Conservation (phyloP, 108 stramenopile species). For the Bacterosira constricta region DNA sequence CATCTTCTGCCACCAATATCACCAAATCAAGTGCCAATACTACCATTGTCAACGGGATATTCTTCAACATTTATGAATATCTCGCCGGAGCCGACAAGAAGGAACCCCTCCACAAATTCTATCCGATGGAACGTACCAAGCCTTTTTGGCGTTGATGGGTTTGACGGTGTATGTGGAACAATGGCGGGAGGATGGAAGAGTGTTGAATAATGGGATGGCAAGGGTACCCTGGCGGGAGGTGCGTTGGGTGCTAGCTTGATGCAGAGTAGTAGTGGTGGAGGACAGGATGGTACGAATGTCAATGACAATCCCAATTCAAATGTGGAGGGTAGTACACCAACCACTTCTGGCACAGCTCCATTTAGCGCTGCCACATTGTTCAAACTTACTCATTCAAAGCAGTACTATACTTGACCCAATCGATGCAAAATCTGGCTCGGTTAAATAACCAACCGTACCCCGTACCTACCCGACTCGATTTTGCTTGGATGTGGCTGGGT, state of each 20-base stretch:
- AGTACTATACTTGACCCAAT: too few species aligned
- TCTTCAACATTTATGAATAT: slow-evolving; percentile 86
- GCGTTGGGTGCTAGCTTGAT: slow-evolving; percentile 5
- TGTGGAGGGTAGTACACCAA: too few species aligned
- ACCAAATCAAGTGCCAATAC: not conserved
- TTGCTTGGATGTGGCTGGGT: too few species aligned
- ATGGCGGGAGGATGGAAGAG: slow-evolving; percentile 18
- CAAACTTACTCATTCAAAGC: too few species aligned
- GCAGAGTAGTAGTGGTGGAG: slow-evolving; percentile 13
- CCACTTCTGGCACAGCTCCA: slow-evolving; percentile 47
- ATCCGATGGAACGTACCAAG: slow-evolving; percentile 84
- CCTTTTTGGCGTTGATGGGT: slow-evolving; percentile 86
- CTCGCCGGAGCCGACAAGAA: slow-evolving; percentile 73
- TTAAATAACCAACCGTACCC: too few species aligned
- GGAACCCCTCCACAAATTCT: slow-evolving; percentile 79
- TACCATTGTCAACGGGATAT: slow-evolving; percentile 25
- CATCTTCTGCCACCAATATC: slow-evolving; percentile 24
- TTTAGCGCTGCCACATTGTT: too few species aligned
- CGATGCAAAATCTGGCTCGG: too few species aligned
- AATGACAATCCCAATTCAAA: not conserved
- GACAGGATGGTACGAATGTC: not conserved
- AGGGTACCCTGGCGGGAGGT: slow-evolving; percentile 44
- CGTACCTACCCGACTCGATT: too few species aligned
- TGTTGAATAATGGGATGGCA: not conserved
- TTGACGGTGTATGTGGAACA: slow-evolving; percentile 81